A percentile compares a stretch with the other conserved stretches of the same genome.
phyloP scores from a whole-genome alignment of 306 rosid species.

The Trifolium pratense region DNA sequence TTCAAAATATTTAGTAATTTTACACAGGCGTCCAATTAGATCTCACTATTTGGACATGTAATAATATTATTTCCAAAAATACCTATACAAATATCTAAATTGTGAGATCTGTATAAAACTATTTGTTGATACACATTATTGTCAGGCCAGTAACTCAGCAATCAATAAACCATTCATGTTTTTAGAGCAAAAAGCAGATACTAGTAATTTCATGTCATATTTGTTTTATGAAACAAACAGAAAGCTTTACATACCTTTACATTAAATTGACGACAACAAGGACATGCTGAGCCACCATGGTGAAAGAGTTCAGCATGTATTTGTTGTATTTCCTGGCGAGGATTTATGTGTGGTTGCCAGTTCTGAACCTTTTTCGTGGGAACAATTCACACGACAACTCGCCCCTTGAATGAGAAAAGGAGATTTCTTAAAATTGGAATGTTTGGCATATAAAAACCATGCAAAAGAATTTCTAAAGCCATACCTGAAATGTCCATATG shows the following conservation, averaged over 20 bases:
- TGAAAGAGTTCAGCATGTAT: conserved; percentile 53
- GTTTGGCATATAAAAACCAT: conserved; percentile 26
- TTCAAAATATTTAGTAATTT: background rate
- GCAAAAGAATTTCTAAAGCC: conserved; percentile 33
- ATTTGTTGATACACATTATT: background rate
- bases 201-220: conserved; percentile 42
- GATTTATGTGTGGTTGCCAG: conserved; percentile 75
- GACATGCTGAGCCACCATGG: conserved; percentile 59
- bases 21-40: background rate
- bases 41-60: background rate
- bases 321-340: conserved; percentile 67
- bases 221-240: too few relatives aligned
- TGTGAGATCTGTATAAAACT: background rate
- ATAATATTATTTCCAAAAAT: background rate
- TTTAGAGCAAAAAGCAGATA: background rate
- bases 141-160: conserved; percentile 16
- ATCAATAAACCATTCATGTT: conserved; percentile 18
- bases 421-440: conserved; percentile 19
- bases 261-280: conserved; percentile 81
- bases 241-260: conserved; percentile 54
- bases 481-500: conserved; percentile 74
- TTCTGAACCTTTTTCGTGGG: conserved; percentile 64
- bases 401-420: conserved; percentile 52
- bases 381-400: conserved; percentile 77
- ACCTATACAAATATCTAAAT: background rate